Evolutionary conservation across 176 grass and related monocot genomes (phyloP).

Genomic region (Avena atlantica): DNA sequence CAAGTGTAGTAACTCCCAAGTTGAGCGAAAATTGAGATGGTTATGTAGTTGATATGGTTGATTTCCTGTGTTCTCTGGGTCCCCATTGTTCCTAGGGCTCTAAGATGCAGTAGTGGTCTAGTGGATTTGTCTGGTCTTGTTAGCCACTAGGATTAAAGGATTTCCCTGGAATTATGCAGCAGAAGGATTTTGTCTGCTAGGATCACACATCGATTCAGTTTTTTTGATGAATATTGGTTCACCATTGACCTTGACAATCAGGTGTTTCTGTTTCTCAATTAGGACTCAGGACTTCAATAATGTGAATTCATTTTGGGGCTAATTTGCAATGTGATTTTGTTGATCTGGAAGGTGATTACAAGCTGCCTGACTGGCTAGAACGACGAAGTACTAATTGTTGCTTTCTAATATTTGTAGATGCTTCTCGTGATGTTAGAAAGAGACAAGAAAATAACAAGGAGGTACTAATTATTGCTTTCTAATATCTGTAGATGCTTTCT

Average conservation of each 20-base stretch:
- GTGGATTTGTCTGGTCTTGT: not conserved
- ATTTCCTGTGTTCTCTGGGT: not conserved
- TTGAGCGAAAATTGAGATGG: not conserved
- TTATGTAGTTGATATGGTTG: slow-evolving; percentile 12
- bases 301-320: not conserved
- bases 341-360: not conserved
- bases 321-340: not conserved
- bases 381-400: not conserved
- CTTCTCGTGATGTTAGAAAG: not conserved
- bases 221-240: not conserved
- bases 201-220: not conserved
- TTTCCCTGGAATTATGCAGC: not conserved
- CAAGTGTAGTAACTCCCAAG: not conserved
- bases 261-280: not conserved
- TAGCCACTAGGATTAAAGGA: not conserved
- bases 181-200: not conserved
- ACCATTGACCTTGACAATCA: not conserved
- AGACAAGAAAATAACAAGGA: too few species aligned
- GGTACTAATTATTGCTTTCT: not conserved
- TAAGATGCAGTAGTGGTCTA: not conserved
- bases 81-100: not conserved
- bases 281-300: not conserved
- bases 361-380: not conserved
- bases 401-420: slow-evolving; percentile 2
- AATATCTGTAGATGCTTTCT: not conserved